Percentiles rank a stretch among this genome's conserved stretches.
These are phyloP conservation scores for Euclidium syriacum DNA, from an alignment of 345 rosid genomes.

Conservation along the genomic window DNA sequence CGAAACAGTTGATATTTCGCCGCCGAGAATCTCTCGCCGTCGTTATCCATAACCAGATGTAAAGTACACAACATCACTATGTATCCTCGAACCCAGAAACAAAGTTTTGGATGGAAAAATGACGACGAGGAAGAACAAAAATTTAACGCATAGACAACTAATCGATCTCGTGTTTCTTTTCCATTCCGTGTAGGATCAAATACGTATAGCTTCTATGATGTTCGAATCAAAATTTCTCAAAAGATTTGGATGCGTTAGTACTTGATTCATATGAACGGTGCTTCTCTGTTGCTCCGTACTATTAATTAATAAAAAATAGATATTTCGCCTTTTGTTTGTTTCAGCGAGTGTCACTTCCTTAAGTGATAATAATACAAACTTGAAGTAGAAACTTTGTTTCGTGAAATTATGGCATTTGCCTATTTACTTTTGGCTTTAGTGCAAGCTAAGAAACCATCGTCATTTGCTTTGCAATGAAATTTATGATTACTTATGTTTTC, in stretches of 20 bases:
- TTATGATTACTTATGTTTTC: background rate
- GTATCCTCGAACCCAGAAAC: background rate
- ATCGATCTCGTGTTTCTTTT: background rate
- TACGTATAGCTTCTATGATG: background rate
- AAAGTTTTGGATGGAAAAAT: conserved; percentile 2
- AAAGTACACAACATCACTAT: background rate
- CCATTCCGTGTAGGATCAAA: background rate
- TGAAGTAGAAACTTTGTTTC: conserved; percentile 25
- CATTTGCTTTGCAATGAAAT: background rate
- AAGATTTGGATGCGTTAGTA: conserved; percentile 4
- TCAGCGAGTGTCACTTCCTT: conserved; percentile 16
- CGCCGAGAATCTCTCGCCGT: conserved; percentile 32
- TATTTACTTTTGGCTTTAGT: conserved; percentile 11
- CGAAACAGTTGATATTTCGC: conserved; percentile 58
- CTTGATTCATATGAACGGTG: conserved; percentile 3
- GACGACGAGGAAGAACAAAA: background rate
- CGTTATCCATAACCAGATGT: conserved; percentile 20
- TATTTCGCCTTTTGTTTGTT: background rate
- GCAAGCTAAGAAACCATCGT: conserved; percentile 10
- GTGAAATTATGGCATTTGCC: conserved; percentile 15
- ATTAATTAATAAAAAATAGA: background rate
- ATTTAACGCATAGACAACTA: background rate
- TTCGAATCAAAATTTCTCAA: conserved; percentile 10
- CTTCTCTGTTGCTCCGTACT: background rate
- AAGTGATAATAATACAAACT: conserved; percentile 27